Evolutionary conservation across 176 grass and related monocot species (phyloP), one percentile per base, ranked within the genome.

Genomic region (Microstegium vimineum): DNA sequence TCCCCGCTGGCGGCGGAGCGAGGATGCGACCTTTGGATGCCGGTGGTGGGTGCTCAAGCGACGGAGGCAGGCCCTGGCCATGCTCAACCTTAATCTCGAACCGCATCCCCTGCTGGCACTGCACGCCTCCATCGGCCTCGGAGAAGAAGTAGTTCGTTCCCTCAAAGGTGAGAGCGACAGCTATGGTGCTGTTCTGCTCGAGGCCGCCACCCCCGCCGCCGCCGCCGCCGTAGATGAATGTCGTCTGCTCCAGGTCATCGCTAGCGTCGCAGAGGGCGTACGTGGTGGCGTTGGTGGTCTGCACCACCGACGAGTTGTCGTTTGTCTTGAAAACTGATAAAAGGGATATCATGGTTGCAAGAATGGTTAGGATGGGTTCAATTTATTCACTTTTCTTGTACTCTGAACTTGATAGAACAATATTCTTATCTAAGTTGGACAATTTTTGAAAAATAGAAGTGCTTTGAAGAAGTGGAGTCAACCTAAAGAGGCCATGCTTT

Each of bases 111-210:
- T 78, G 74, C 37, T 80, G 54, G 73, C 94, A 97, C 86, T 97
- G 89, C 25, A 8, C n/a, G 49, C 94, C 83, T 13, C 69, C 87
- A 27, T 68, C 73, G 45, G 83, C 89, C 2, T 87, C 83, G 32
- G 94, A 94, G 90, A 97, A 94, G 80, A 90, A 92, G 92, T 94
- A 97, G 83, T 83, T 90, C 3, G 54, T 0, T 1, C 94, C 94
- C 47, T 94, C 90, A 1, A 9, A n/a, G 60, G 42, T 47, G 49
- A 97, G 83, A 15, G 83, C 15, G 30, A 90, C 77, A 5, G 82
- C 3, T 10, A 97, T 9, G 60, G 57, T 70, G 45, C 56, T 14
- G 4, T 6, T 18, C 57, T 60, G 28, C 27, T 49, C 41, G 8
- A 38, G 25, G 22, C 65, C 74, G 15, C 82, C 85, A 6, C 66